These are phyloP conservation scores for Streptanthus diversifolius DNA, from an alignment of 345 rosid genomes.

Conservation along the genomic window DNA sequence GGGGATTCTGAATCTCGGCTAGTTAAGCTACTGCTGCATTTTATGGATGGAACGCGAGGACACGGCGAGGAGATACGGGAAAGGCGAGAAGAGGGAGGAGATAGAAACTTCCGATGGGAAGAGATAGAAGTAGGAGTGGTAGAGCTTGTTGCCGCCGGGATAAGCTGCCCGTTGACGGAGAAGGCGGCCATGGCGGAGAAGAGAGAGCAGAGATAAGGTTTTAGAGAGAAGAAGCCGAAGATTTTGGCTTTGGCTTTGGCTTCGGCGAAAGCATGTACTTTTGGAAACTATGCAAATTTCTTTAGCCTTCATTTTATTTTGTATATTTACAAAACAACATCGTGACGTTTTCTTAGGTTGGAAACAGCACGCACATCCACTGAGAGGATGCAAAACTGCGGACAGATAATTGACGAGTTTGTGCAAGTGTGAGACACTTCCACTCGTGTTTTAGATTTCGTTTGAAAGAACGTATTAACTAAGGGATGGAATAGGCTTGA, in stretches of 20 bases:
- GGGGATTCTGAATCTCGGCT: slow-evolving; percentile 11
- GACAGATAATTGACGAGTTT: not conserved
- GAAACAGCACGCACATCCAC: not conserved
- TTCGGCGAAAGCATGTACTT: slow-evolving; percentile 10
- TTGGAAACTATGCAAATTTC: slow-evolving; percentile 18
- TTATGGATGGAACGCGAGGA: slow-evolving; percentile 29
- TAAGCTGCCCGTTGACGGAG: slow-evolving; percentile 39
- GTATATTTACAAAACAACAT: accelerated
- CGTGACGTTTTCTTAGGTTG: not conserved
- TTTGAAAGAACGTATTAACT: too few species aligned
- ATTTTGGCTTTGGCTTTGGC: slow-evolving; percentile 29
- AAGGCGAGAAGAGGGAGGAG: slow-evolving; percentile 29
- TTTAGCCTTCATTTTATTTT: slow-evolving; percentile 4
- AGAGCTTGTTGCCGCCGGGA: slow-evolving; percentile 33
- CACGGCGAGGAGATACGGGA: slow-evolving; percentile 27
- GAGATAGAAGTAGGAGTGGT: not conserved
- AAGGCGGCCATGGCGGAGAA: slow-evolving; percentile 46
- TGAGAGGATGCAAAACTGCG: not conserved
- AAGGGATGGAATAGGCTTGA: too few species aligned
- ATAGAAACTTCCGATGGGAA: slow-evolving; percentile 12
- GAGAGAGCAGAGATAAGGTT: slow-evolving; percentile 24
- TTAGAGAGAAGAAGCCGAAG: slow-evolving; percentile 20
- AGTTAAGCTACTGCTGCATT: slow-evolving; percentile 37
- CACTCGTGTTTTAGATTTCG: too few species aligned
- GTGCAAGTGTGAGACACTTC: not conserved